Evolutionary conservation across 1,284 basidiomycete species (phyloP).

Genomic region (Rhodotorula sp.): DNA sequence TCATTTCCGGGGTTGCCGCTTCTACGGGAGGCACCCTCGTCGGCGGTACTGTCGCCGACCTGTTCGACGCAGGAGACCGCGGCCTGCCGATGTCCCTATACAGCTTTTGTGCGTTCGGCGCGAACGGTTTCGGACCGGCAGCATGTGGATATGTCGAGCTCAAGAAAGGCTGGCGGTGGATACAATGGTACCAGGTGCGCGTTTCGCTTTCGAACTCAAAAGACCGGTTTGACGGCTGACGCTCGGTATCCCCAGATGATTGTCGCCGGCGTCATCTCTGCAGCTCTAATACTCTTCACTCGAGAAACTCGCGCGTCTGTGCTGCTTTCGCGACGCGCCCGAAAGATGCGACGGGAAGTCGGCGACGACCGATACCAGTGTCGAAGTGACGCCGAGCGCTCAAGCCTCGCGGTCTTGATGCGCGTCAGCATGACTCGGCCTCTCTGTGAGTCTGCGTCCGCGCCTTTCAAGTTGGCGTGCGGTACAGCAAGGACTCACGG

Average conservation of each 20-base stretch:
- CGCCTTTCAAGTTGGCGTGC: too few species aligned
- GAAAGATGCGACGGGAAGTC: slow-evolving; percentile 40
- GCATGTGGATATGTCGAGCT: slow-evolving; percentile 34
- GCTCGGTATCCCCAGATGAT: slow-evolving; percentile 55
- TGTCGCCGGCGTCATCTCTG: slow-evolving; percentile 16
- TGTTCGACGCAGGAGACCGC: slow-evolving; percentile 54
- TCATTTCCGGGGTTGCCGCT: slow-evolving; percentile 67
- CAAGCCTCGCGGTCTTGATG: slow-evolving; percentile 47
- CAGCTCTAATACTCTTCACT: slow-evolving; percentile 34
- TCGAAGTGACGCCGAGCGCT: slow-evolving; percentile 48
- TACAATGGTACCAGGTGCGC: slow-evolving; percentile 55
- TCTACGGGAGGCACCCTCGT: slow-evolving; percentile 53
- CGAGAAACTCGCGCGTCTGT: slow-evolving; percentile 43
- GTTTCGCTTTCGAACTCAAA: not conserved
- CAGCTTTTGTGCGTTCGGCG: slow-evolving; percentile 61
- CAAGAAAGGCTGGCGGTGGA: slow-evolving; percentile 36
- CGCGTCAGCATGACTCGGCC: slow-evolving; percentile 48
- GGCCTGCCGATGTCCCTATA: slow-evolving; percentile 64
- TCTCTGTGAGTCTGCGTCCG: slow-evolving; percentile 25
- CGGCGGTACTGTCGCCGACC: slow-evolving; percentile 50
- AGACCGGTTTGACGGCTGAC: too few species aligned
- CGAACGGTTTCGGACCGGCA: slow-evolving; percentile 55
- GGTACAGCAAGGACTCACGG: not conserved
- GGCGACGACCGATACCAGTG: slow-evolving; percentile 48
- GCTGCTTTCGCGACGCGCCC: slow-evolving; percentile 41